A percentile compares a stretch with the other conserved stretches of the same genome.
These are phyloP conservation scores for Eucalyptus shirleyi DNA, from an alignment of 345 rosid genomes.

Conservation along the genomic window DNA sequence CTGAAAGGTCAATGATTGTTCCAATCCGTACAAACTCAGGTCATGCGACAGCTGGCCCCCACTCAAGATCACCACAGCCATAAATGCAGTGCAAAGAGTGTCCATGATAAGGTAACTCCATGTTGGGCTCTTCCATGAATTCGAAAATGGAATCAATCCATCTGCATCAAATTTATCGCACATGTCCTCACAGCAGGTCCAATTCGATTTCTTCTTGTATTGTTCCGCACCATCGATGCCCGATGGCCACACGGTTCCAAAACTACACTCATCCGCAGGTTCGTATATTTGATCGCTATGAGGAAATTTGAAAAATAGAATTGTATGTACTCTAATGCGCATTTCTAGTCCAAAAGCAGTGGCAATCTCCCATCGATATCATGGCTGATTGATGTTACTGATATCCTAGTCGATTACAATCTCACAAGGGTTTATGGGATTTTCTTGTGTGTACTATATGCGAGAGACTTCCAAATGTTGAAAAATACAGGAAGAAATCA, in stretches of 20 bases:
- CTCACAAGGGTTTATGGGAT: too few relatives aligned
- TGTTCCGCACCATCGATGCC: neutral
- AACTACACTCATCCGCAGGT: too few relatives aligned
- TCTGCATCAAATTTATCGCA: neutral
- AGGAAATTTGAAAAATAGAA: too few relatives aligned
- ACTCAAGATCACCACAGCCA: neutral
- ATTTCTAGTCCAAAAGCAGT: too few relatives aligned
- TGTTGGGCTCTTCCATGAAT: neutral
- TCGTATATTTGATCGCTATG: too few relatives aligned
- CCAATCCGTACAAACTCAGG: accelerated
- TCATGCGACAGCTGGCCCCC: neutral
- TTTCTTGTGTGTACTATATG: too few relatives aligned
- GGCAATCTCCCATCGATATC: too few relatives aligned
- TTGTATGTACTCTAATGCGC: too few relatives aligned
- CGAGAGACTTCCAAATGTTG: neutral
- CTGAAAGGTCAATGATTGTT: too few relatives aligned
- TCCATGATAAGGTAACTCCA: neutral
- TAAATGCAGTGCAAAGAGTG: neutral
- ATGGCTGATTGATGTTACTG: neutral
- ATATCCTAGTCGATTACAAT: too few relatives aligned
- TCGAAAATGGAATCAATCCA: neutral
- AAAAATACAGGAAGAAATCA: too few relatives aligned
- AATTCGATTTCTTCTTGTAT: neutral
- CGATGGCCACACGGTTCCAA: too few relatives aligned
- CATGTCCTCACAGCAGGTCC: neutral